Percentiles rank a stretch among this genome's conserved stretches.
phyloP scores from a whole-genome alignment of 805 yeast genomes.

The Candida oleophila region DNA sequence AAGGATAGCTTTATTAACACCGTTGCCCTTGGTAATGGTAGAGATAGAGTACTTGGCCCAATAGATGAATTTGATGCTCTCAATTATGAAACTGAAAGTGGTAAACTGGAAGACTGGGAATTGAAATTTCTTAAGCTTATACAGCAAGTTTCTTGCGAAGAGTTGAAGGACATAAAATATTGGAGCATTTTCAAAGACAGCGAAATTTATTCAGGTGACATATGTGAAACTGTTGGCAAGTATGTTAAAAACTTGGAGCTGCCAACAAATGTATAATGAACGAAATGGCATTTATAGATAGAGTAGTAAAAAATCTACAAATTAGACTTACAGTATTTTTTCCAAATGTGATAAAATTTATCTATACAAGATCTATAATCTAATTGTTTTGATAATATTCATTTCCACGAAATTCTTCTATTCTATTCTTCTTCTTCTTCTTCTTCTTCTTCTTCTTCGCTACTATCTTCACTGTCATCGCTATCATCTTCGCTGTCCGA shows the following conservation, averaged over 20 bases:
- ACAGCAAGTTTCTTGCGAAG: slow-evolving; percentile 30
- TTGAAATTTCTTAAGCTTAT: slow-evolving; percentile 31
- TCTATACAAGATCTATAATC: too few relatives aligned
- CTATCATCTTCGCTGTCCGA: slow-evolving; percentile 9
- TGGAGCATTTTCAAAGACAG: slow-evolving; percentile 18
- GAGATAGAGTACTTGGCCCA: not conserved
- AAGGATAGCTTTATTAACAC: slow-evolving; percentile 12
- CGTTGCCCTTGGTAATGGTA: not conserved
- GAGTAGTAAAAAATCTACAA: slow-evolving; percentile 6
- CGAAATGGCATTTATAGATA: slow-evolving; percentile 8
- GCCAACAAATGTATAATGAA: not conserved
- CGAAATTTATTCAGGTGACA: not conserved
- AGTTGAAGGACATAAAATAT: slow-evolving; percentile 17
- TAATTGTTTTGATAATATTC: too few relatives aligned
- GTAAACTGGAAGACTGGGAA: slow-evolving; percentile 30
- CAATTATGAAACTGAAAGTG: not conserved
- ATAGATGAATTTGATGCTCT: not conserved
- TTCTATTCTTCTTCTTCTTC: slow-evolving; percentile 12
- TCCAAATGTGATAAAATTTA: too few relatives aligned
- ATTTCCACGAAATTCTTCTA: slow-evolving; percentile 5
- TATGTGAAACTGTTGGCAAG: not conserved
- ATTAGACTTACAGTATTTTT: too few relatives aligned
- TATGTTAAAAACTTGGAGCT: not conserved
- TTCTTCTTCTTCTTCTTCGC: slow-evolving; percentile 20
- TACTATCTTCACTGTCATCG: slow-evolving; percentile 16